phyloP scores from a whole-genome alignment of 495 filamentous ascomycete genomes.

The Penicillium salamii region DNA sequence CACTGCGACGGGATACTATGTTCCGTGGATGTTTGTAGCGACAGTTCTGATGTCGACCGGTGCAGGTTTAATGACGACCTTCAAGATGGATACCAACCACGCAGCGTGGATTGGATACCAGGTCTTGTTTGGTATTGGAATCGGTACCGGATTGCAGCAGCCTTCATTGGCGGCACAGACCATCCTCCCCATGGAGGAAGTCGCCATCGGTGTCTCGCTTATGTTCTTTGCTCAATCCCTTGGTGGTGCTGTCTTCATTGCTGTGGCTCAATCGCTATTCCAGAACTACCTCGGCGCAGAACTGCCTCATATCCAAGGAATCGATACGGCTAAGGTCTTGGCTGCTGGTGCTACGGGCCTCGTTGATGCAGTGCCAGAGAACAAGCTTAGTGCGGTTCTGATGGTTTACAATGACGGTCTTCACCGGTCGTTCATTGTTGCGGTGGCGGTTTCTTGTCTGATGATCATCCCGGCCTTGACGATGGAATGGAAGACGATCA shows the following conservation, averaged over 20 bases:
- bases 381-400: slow-evolving; percentile 41
- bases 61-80: slow-evolving; percentile 61
- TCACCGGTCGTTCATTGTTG: slow-evolving; percentile 49
- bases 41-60: slow-evolving; percentile 55
- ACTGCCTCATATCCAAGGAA: slow-evolving; percentile 38
- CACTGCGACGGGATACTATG: slow-evolving; percentile 62
- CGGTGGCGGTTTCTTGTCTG: slow-evolving; percentile 51
- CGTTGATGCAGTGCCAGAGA: slow-evolving; percentile 33
- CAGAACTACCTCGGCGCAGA: slow-evolving; percentile 48
- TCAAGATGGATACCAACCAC: slow-evolving; percentile 47
- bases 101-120: slow-evolving; percentile 67
- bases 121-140: slow-evolving; percentile 65
- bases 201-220: slow-evolving; percentile 59
- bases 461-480: slow-evolving; percentile 48
- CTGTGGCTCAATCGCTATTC: slow-evolving; percentile 58
- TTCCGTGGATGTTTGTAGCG: slow-evolving; percentile 54
- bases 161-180: slow-evolving; percentile 62
- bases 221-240: slow-evolving; percentile 67
- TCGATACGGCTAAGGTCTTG: slow-evolving; percentile 35
- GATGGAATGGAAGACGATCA: slow-evolving; percentile 64
- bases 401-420: slow-evolving; percentile 58
- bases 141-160: slow-evolving; percentile 73
- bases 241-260: slow-evolving; percentile 62
- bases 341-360: slow-evolving; percentile 17
- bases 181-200: slow-evolving; percentile 52